phyloP scores from a whole-genome alignment of 139 green algal species.

The Nannochloris sp. region DNA sequence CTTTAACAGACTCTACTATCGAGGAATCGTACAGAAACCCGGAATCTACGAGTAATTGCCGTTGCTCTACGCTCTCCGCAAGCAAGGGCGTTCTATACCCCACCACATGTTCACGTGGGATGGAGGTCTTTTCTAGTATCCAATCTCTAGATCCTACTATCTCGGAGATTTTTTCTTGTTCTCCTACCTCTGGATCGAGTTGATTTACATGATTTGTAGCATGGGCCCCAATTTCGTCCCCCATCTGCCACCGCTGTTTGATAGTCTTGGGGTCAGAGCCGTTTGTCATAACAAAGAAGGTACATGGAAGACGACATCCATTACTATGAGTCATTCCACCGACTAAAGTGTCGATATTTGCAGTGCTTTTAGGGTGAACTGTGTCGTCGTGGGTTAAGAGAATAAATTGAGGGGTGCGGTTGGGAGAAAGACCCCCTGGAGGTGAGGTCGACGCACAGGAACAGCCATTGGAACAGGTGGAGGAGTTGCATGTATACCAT shows the following conservation, averaged over 20 bases:
- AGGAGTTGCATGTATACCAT: neutral
- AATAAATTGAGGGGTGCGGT: conserved; percentile 11
- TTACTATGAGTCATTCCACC: neutral
- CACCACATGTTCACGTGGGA: neutral
- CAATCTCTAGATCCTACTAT: neutral
- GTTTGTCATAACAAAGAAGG: neutral
- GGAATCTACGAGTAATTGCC: neutral
- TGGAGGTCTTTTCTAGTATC: neutral
- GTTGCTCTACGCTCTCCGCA: neutral
- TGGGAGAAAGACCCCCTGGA: conserved; percentile 5
- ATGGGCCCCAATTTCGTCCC: neutral
- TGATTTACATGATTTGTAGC: neutral
- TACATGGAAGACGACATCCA: neutral
- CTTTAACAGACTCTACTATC: neutral
- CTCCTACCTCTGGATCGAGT: neutral
- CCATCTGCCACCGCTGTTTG: neutral
- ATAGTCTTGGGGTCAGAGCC: neutral
- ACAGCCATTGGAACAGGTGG: neutral
- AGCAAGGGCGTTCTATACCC: neutral
- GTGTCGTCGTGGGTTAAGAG: conserved; percentile 9
- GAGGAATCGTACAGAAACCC: neutral
- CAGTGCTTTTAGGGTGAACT: neutral
- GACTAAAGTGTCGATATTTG: neutral
- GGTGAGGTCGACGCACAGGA: neutral
- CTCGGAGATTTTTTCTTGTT: neutral